Base-by-base conservation (phyloP, 495 filamentous ascomycete species). In the Penicillium ucsense region DNA sequence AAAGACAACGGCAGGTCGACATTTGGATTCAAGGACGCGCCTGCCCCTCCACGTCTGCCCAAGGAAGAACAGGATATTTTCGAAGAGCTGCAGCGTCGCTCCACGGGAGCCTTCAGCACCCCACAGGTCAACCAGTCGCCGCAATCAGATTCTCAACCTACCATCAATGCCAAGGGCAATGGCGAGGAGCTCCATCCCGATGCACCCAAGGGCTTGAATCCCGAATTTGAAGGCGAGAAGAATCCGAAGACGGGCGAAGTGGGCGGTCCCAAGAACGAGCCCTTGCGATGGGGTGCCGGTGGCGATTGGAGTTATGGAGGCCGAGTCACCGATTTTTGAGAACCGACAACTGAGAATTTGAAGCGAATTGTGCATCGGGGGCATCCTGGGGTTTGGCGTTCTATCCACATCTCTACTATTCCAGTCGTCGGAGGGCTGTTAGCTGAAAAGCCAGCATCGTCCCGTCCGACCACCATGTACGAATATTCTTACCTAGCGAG, bases 261-360 rank as follows among this genome's bases (percentile, higher is more conserved):
- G 38, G 92, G 90, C 5, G 92, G 92, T 9, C 92, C 92, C 11
- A 98, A 97, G 79, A 98, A 96, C 65, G 92, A 98, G 68, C 92
- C 92, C 38, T 53, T 97, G 55, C 74, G 90, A 45, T 95, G 90
- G 90, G 89, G 89, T 0, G 62, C 70, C 29, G 64, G 55, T 3
- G 85, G 88, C 1, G 92, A 98, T 69, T 98, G 89, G 82, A 96
- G 88, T 57, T 98, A 85, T 66, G 95, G 95, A 68, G 92, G 92
- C 35, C 72, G 92, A 46, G 91, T 92, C 28, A 97, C 92, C 12
- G 92, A 97, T 70, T 98, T 98, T 62, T 98, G 48, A 56, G 43
- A 35, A 20, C 32, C 20, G 2, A 20, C 20, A 20, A 20, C 28
- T 10, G 12, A 27, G 34, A 11, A 8, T n/a, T 11, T 12, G 8